Base-by-base conservation (phyloP, 495 filamentous ascomycete species). In the Filosporella fistucella region DNA sequence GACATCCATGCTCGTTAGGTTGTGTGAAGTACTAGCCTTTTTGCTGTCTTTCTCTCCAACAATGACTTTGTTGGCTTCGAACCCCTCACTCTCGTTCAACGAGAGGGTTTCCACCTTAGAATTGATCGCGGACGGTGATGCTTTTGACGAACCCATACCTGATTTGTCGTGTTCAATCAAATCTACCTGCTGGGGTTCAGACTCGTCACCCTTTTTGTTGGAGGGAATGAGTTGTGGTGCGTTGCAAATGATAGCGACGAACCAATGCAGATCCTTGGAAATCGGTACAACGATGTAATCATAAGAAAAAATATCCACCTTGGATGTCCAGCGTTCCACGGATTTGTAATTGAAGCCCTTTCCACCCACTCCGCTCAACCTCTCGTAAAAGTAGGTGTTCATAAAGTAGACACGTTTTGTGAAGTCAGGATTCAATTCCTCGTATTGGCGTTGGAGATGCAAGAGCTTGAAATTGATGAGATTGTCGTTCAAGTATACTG, bases 201-300 rank as follows among this genome's bases (percentile, higher is more conserved):
- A n/a, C n/a, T n/a, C n/a, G n/a, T n/a, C n/a, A n/a, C 35, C 11
- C 8, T 20, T 5, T 38, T 4, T n/a, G n/a, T 7, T 38, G 35
- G 35, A 38, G 35, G 35, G 18, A 2, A 52, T 70, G 54, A 78
- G 56, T 48, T 76, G 67, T 49, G 83, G 70, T 2, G 91, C 74
- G 58, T 97, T 96, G 78, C 88, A 95, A 25, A 97, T 96, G 46
- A 98, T 90, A 11, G 89, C 93, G 57, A 96, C 68, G 66, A 93
- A 97, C 93, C 93, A 98, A 62, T 98, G 93, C 16, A 68, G 68
- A 58, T 76, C 66, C 54, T 96, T 87, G 59, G 95, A 91, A 62
- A 98, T 86, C 0, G 93, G 93, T 13, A 98, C 86, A 4, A 97
- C 73, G 33, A 97, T 80, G 59, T 88, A 97, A 59, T 96, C 88